These are phyloP conservation scores for Amyloporia xantha DNA, from an alignment of 768 basidiomycete species.

Conservation along the genomic window DNA sequence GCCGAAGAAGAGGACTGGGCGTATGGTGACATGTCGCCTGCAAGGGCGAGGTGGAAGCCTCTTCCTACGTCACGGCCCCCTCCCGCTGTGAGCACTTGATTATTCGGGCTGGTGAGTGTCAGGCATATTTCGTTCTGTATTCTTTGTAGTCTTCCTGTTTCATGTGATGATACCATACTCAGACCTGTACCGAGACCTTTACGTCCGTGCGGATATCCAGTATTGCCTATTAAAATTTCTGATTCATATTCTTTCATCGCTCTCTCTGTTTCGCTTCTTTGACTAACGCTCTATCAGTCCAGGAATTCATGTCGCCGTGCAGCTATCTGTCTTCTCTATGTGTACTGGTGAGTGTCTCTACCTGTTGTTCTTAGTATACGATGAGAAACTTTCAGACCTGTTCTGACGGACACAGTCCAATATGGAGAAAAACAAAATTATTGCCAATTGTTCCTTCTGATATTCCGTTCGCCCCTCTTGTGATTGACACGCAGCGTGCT, in stretches of 20 bases:
- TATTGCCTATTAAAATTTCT: conserved; percentile 60
- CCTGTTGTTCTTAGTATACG: conserved; percentile 15
- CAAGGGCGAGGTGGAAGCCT: conserved; percentile 31
- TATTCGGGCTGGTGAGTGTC: conserved; percentile 16
- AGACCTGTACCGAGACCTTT: conserved; percentile 72
- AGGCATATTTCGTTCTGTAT: conserved; percentile 9
- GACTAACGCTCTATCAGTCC: too few relatives aligned
- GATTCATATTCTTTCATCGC: too few relatives aligned
- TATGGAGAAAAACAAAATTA: conserved; percentile 47
- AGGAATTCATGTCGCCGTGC: too few relatives aligned
- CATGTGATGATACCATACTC: conserved; percentile 57
- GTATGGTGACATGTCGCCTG: conserved; percentile 44
- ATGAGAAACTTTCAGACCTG: conserved; percentile 62
- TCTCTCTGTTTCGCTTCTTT: too few relatives aligned
- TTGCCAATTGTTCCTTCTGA: conserved; percentile 43
- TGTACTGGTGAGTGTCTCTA: conserved; percentile 31
- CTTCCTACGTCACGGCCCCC: conserved; percentile 21
- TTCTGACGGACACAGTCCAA: conserved; percentile 45
- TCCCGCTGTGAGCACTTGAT: conserved; percentile 7
- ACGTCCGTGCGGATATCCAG: conserved; percentile 45
- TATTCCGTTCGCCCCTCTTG: too few relatives aligned
- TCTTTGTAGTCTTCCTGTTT: conserved; percentile 14
- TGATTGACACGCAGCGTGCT: too few relatives aligned
- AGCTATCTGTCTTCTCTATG: too few relatives aligned
- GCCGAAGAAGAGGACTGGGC: conserved; percentile 46